Evolutionary conservation across 352 stramenopile genomes (phyloP).

Genomic region (Phytopythium ostracodes): DNA sequence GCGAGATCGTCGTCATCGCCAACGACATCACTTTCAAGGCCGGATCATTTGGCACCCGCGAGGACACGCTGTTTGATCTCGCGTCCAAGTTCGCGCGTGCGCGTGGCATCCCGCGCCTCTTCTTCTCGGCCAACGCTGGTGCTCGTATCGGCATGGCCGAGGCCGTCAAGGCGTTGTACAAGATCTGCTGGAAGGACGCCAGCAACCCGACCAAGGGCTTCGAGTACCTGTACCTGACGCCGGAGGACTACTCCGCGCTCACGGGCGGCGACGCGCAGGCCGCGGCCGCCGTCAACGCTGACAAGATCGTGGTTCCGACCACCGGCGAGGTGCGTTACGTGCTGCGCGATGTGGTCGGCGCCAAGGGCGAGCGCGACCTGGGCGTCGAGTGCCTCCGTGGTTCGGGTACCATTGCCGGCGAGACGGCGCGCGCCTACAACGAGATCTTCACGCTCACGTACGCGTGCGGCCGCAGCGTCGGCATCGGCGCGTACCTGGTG

Average conservation of each 20-base stretch:
- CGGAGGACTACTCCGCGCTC: slow-evolving; percentile 93
- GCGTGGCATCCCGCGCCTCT: slow-evolving; percentile 94
- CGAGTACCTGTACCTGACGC: slow-evolving; percentile 97
- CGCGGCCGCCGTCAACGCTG: slow-evolving; percentile 88
- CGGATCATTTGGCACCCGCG: slow-evolving; percentile 98
- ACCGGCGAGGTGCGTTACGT: slow-evolving; percentile 89
- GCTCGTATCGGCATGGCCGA: slow-evolving; percentile 98
- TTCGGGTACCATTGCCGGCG: slow-evolving; percentile 98
- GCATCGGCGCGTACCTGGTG: slow-evolving; percentile 99
- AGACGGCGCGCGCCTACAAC: slow-evolving; percentile 98
- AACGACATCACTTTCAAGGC: slow-evolving; percentile 99
- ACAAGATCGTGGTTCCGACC: slow-evolving; percentile 45
- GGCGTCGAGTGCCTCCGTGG: slow-evolving; percentile 99
- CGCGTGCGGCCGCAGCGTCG: slow-evolving; percentile 98
- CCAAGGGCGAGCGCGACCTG: slow-evolving; percentile 91
- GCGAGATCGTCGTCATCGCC: slow-evolving; percentile 98
- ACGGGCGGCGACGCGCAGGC: slow-evolving; percentile 26
- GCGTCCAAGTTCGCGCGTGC: slow-evolving; percentile 94
- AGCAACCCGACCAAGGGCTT: slow-evolving; percentile 97
- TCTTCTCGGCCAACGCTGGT: slow-evolving; percentile 99
- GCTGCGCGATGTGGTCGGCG: slow-evolving; percentile 97
- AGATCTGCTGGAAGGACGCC: slow-evolving; percentile 97
- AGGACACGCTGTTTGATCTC: slow-evolving; percentile 99
- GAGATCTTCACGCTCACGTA: slow-evolving; percentile 99
- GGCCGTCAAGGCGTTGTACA: slow-evolving; percentile 97